Evolutionary conservation across 768 basidiomycete species (phyloP), one percentile per base, ranked within the genome.

Genomic region (Hydnum rufescens): DNA sequence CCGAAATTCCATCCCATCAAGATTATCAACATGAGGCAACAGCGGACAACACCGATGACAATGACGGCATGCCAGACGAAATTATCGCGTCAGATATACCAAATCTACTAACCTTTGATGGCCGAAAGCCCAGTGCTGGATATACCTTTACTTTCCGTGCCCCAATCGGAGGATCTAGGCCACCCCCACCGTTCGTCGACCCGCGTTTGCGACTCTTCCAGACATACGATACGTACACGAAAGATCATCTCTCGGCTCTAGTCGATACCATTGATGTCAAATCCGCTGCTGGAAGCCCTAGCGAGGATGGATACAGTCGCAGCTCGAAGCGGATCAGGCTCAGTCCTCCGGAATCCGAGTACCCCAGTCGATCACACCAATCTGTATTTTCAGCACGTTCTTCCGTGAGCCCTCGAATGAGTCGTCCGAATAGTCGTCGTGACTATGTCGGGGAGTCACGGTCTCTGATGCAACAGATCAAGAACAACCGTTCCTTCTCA

Each of bases 201-300:
- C 78, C 84, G 2, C 78, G 79, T 28, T 74, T 89, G 6, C 78
- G 81, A 8, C 72, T 96, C 32, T 96, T 97, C 66, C 83, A 89
- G 61, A 80, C 88, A 57, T 97, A 96, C 61, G 93, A 99, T 64
- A 96, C 93, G 0, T 92, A 85, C 61, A 99, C 93, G 1, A 77
- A 89, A 42, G 85, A 93, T 22, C 88, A 95, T 62, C 75, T 97
- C 42, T 88, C 87, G 2, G 88, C 85, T 0, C 75, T 97, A 66
- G 89, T 93, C 2, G 92, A 95, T 58, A 86, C 88, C 2, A 92
- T 96, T 55, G 89, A 87, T n/a, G 60, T 64, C 23, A 64, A 62
- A 31, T 26, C 54, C 57, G 4, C 59, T 58, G 3, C 51, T 49
- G 19, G 19, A n/a, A 53, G 42, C 34, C 53, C 49, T 34, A 8